A percentile compares a stretch with the other conserved stretches of the same genome.
Evolutionary conservation across 2,329 filamentous ascomycete genomes (phyloP).

Genomic region (Cladosporium velox): DNA sequence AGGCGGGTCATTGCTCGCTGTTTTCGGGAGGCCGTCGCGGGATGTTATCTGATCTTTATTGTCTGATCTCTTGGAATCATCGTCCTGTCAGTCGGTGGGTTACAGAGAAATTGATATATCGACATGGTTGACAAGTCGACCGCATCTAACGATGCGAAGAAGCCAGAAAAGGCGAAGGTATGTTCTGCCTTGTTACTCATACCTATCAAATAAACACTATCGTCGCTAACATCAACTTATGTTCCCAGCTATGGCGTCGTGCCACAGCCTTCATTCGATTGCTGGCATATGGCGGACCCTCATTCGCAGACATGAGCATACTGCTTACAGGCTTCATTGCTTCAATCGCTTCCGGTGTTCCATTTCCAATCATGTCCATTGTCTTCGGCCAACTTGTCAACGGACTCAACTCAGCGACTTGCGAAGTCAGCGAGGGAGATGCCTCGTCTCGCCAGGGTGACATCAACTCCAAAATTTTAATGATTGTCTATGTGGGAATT

Average conservation of each 20-base stretch:
- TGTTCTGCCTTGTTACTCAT: neutral
- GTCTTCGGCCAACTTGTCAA: constrained; percentile 66
- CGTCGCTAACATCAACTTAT: neutral
- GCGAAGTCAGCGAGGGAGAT: constrained; percentile 41
- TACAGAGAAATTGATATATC: neutral
- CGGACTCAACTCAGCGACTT: constrained; percentile 60
- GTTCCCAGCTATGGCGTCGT: constrained; percentile 15
- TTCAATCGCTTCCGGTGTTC: constrained; percentile 60
- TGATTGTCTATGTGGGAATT: constrained; percentile 64
- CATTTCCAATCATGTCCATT: constrained; percentile 65
- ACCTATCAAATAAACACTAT: neutral
- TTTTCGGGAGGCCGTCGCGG: neutral
- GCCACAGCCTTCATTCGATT: constrained; percentile 12
- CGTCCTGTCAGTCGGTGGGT: neutral
- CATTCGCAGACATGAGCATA: constrained; percentile 10
- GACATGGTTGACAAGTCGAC: neutral
- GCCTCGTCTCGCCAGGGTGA: constrained; percentile 41
- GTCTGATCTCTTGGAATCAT: constrained; percentile 5
- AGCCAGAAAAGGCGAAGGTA: constrained; percentile 2
- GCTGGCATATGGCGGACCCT: constrained; percentile 9
- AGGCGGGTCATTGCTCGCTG: neutral
- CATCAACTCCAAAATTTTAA: constrained; percentile 60
- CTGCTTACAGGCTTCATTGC: constrained; percentile 45
- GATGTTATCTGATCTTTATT: constrained; percentile 19
- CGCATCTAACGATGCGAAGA: neutral